phyloP scores from a whole-genome alignment of 495 filamentous ascomycete genomes.

The Annulohypoxylon nitens region DNA sequence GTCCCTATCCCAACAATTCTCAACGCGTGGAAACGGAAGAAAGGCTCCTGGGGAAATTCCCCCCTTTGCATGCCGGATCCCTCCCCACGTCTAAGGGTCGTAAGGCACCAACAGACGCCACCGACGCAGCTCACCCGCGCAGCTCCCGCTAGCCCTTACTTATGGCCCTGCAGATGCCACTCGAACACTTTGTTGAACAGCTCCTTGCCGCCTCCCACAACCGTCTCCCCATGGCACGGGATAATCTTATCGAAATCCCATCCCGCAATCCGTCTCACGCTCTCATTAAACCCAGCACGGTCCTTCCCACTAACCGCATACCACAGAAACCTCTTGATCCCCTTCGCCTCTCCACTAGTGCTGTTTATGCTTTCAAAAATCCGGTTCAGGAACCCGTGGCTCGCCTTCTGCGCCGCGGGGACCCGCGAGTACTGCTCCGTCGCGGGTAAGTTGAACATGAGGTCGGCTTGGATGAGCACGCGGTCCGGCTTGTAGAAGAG shows the following conservation, averaged over 20 bases:
- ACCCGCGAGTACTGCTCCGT: slow-evolving; percentile 82
- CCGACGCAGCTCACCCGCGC: background rate
- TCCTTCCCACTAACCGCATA: slow-evolving; percentile 75
- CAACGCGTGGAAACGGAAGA: background rate
- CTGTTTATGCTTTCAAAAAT: slow-evolving; percentile 72
- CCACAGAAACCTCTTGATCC: slow-evolving; percentile 87
- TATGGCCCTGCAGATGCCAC: slow-evolving; percentile 79
- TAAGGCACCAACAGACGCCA: background rate
- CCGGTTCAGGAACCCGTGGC: slow-evolving; percentile 72
- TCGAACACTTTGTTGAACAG: slow-evolving; percentile 85
- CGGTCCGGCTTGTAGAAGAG: slow-evolving; percentile 84
- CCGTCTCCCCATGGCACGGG: slow-evolving; percentile 93
- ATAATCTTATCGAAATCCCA: slow-evolving; percentile 94
- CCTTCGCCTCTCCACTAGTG: slow-evolving; percentile 72
- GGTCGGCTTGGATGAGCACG: slow-evolving; percentile 90
- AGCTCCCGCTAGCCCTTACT: slow-evolving; percentile 35
- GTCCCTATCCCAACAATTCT: background rate
- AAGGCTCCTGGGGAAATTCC: background rate
- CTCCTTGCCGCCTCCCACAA: slow-evolving; percentile 80
- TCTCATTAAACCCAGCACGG: slow-evolving; percentile 75
- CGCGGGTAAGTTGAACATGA: slow-evolving; percentile 92
- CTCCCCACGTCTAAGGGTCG: background rate
- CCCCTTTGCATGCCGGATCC: background rate
- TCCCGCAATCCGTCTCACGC: slow-evolving; percentile 72
- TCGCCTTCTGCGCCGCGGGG: slow-evolving; percentile 64